Evolutionary conservation across 1,284 basidiomycete genomes (phyloP), one percentile per base, ranked within the genome.

Genomic region (Apiotrichum akiyoshidainum): DNA sequence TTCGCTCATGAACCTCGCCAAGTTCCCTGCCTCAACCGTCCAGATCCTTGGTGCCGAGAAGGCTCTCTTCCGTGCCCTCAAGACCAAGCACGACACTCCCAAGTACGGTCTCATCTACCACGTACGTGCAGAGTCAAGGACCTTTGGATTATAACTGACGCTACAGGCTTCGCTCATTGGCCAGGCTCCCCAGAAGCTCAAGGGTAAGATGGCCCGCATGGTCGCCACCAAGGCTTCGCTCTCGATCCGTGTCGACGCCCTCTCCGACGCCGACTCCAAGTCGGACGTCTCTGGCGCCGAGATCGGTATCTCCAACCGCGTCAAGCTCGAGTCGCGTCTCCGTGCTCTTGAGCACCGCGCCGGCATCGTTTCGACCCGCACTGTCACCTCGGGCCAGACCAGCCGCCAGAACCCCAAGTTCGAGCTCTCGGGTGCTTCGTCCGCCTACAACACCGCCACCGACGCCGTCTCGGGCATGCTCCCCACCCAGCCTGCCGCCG

Each of bases 171-270:
- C 91, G 5, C 83, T 99, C 58, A 91, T 99, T 66, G 96, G 95
- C 41, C 93, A 96, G 81, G 95, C 96, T 55, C 92, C 95, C 52
- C 92, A 93, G 67, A 97, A 97, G 81, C 85, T 97, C 65, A 99
- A 99, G 84, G 96, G 95, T 72, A 99, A 99, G 87, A 98, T 99
- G 95, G 96, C 96, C 14, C 89, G 96, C 68, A 99, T 99, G 95
- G 92, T 98, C 34, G 93, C 95, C 41, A 98, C 95, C 61, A 97
- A 97, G 82, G 88, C 95, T 5, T 90, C 95, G 1, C 85, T 99
- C 12, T 96, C 94, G 6, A 92, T 95, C 70, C 92, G 95, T 77
- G 89, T 98, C 46, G 95, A 99, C 69, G 95, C 95, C 8, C 86
- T 99, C 46, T 89, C 94, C 31, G 94, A 97, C 66, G 83, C 87